Percentiles rank a stretch among this genome's conserved stretches.
phyloP scores from a whole-genome alignment of 2,329 filamentous ascomycete genomes.

The Aspergillus persii region DNA sequence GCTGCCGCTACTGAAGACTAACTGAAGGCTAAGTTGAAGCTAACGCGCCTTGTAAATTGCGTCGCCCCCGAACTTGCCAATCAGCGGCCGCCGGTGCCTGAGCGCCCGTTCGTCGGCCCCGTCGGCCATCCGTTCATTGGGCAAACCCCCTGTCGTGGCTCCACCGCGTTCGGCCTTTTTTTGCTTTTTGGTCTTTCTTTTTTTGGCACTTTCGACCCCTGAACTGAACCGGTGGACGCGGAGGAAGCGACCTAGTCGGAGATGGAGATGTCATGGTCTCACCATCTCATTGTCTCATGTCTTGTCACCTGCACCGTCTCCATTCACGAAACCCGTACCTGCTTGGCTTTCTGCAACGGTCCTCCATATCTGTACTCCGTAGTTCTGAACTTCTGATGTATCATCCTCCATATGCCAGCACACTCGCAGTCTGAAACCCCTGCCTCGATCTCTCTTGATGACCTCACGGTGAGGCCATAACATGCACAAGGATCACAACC shows the following conservation, averaged over 20 bases:
- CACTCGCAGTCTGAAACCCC: too few relatives aligned
- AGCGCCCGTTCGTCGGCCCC: background rate
- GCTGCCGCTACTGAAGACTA: slow-evolving; percentile 4
- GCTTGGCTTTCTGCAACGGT: too few relatives aligned
- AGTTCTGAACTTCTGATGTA: too few relatives aligned
- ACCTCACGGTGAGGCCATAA: too few relatives aligned
- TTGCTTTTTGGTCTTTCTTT: background rate
- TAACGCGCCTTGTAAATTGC: background rate
- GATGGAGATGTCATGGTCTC: background rate
- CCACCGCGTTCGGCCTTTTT: background rate
- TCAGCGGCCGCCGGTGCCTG: slow-evolving; percentile 13
- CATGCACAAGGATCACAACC: too few relatives aligned
- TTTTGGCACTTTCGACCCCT: slow-evolving; percentile 6
- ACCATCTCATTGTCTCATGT: too few relatives aligned
- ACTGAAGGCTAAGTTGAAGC: background rate
- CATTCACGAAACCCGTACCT: too few relatives aligned
- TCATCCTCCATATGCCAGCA: too few relatives aligned
- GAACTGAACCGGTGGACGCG: background rate
- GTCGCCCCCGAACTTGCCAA: slow-evolving; percentile 12
- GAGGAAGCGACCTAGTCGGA: background rate
- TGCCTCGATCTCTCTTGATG: too few relatives aligned
- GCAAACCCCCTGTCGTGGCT: slow-evolving; percentile 1
- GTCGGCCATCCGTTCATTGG: background rate
- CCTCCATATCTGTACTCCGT: too few relatives aligned
- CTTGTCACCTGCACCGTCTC: too few relatives aligned